Evolutionary conservation across 139 green algal genomes (phyloP).

Genomic region (Micromonas commoda): DNA sequence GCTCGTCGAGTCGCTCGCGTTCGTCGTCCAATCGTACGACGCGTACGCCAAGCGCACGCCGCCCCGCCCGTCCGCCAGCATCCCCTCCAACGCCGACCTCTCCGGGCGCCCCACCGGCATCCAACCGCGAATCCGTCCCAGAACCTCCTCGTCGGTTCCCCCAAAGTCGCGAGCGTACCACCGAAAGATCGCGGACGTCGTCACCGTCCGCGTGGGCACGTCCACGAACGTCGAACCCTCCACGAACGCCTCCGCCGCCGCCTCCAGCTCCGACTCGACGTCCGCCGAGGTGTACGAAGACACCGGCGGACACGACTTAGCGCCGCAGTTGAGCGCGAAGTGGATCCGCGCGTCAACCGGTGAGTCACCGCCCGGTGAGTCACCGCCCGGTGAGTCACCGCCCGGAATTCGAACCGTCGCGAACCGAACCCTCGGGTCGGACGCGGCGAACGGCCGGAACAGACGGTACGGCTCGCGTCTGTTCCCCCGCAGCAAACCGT

Average conservation of each 20-base stretch:
- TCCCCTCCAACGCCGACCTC: background rate
- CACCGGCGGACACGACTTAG: conserved; percentile 86
- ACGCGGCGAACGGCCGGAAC: conserved; percentile 30
- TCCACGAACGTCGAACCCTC: conserved; percentile 58
- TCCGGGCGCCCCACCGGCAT: background rate
- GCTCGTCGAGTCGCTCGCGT: background rate
- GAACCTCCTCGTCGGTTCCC: conserved; percentile 1
- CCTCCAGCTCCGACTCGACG: conserved; percentile 70
- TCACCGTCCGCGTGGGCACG: conserved; percentile 36
- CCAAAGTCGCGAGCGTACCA: conserved; percentile 44
- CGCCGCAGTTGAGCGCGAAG: conserved; percentile 91
- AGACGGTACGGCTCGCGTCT: conserved; percentile 15
- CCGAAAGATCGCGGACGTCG: conserved; percentile 80
- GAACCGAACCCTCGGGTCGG: conserved; percentile 21
- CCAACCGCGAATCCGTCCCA: conserved; percentile 10
- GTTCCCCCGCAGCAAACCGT: conserved; percentile 88
- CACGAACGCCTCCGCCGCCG: conserved; percentile 56
- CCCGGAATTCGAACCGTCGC: too few relatives aligned
- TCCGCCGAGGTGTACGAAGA: conserved; percentile 66
- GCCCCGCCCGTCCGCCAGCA: too few relatives aligned
- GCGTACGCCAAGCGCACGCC: conserved; percentile 1
- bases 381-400: too few relatives aligned
- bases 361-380: too few relatives aligned
- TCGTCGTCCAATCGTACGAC: conserved; percentile 2
- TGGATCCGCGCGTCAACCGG: conserved; percentile 82